Percentiles rank a stretch among this genome's conserved stretches.
phyloP scores from a whole-genome alignment of 1,139 yeast species.

The Yamadazyma oceani region DNA sequence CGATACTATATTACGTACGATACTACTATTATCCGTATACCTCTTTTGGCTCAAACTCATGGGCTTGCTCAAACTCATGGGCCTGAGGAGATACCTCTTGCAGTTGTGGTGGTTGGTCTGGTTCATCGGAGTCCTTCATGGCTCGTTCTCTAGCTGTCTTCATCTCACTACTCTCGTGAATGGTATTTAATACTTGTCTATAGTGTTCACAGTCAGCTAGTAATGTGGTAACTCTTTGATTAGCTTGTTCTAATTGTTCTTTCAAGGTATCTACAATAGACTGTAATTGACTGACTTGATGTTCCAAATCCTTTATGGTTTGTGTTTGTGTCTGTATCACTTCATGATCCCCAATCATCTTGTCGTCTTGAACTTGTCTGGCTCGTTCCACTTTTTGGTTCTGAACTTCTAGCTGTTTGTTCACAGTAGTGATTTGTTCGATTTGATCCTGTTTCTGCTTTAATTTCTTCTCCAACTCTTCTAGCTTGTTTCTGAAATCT shows the following conservation, averaged over 20 bases:
- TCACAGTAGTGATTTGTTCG: background rate
- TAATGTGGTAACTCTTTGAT: background rate
- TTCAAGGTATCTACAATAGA: background rate
- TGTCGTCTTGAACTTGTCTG: constrained; percentile 11
- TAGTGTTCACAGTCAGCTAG: background rate
- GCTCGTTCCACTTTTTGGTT: constrained; percentile 4
- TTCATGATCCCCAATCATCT: constrained; percentile 7
- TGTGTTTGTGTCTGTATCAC: constrained; percentile 1
- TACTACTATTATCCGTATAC: no score
- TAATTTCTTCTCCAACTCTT: background rate
- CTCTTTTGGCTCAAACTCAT: no score
- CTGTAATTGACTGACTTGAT: constrained; percentile 1
- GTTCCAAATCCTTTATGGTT: background rate
- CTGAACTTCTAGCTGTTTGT: constrained; percentile 1
- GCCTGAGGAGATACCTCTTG: no score
- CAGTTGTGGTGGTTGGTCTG: no score
- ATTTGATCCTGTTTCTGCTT: background rate
- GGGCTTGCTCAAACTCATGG: no score
- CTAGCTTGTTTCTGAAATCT: constrained; percentile 2
- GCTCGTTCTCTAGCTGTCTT: no score
- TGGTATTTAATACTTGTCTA: background rate
- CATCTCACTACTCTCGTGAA: background rate
- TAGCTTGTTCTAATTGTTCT: background rate
- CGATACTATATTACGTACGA: no score
- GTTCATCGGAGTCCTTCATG: no score